These are phyloP conservation scores for Kewa caespitosa DNA, from an alignment of 179 eudicot species.

Conservation along the genomic window DNA sequence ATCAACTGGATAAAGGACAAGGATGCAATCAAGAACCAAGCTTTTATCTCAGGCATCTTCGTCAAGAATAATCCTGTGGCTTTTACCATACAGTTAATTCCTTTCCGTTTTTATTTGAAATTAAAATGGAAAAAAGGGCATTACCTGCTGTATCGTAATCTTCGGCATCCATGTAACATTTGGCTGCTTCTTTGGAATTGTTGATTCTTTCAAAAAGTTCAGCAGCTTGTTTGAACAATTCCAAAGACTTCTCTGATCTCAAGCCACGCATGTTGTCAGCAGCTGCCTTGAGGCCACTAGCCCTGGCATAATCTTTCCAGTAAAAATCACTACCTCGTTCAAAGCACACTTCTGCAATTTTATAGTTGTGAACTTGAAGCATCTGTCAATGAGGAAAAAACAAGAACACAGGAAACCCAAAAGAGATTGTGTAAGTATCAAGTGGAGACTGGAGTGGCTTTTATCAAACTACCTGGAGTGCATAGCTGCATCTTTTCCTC, in stretches of 20 bases:
- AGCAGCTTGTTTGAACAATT: slow-evolving; percentile 25
- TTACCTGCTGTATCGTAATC: slow-evolving; percentile 33
- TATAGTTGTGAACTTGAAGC: slow-evolving; percentile 22
- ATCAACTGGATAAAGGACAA: too few relatives aligned
- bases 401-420: not conserved
- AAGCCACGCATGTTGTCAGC: slow-evolving; percentile 2
- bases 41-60: too few relatives aligned
- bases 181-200: slow-evolving; percentile 19
- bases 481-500: too few relatives aligned
- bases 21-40: too few relatives aligned
- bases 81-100: too few relatives aligned
- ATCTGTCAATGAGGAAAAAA: slow-evolving; percentile 17
- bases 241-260: slow-evolving; percentile 3
- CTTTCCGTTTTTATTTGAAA: too few relatives aligned
- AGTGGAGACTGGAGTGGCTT: not conserved
- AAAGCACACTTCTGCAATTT: slow-evolving; percentile 31
- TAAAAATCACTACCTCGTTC: slow-evolving; percentile 26
- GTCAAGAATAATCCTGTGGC: too few relatives aligned
- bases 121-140: too few relatives aligned
- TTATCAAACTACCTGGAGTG: not conserved
- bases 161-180: slow-evolving; percentile 17
- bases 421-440: not conserved
- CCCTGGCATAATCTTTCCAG: slow-evolving; percentile 17
- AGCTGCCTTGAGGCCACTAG: slow-evolving; percentile 12
- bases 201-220: slow-evolving; percentile 23